Evolutionary conservation across 1,139 yeast species (phyloP).

Genomic region (Suhomyces chickasaworum): DNA sequence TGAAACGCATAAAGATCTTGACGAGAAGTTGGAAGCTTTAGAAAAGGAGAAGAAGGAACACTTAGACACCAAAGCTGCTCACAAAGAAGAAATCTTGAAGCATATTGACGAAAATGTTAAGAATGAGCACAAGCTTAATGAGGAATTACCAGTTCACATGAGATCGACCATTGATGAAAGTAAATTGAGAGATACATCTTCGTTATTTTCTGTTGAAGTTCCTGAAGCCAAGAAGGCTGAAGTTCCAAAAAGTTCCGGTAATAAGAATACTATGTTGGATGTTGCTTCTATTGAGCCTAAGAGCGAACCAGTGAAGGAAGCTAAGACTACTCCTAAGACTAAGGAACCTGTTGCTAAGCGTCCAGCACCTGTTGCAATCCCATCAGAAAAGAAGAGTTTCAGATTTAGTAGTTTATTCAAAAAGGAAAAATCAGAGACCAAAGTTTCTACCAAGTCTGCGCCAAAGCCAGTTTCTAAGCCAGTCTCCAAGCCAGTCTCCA

Average conservation of each 20-base stretch:
- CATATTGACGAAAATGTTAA: slow-evolving; percentile 39
- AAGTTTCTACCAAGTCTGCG: slow-evolving; percentile 9
- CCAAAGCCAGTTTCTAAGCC: slow-evolving; percentile 7
- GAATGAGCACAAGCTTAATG: slow-evolving; percentile 48
- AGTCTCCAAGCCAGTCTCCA: slow-evolving; percentile 2
- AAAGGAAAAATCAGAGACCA: slow-evolving; percentile 11
- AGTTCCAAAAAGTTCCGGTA: neutral
- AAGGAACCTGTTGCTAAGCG: slow-evolving; percentile 7
- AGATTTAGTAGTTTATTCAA: slow-evolving; percentile 19
- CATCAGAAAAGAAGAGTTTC: slow-evolving; percentile 16
- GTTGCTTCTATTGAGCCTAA: neutral
- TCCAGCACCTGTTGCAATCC: slow-evolving; percentile 12
- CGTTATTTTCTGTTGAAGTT: slow-evolving; percentile 37
- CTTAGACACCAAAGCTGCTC: slow-evolving; percentile 30
- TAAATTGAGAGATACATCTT: slow-evolving; percentile 43
- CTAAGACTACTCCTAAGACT: slow-evolving; percentile 10
- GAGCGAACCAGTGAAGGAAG: slow-evolving; percentile 1
- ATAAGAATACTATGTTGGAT: neutral
- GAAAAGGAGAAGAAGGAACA: slow-evolving; percentile 33
- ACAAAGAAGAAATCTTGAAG: slow-evolving; percentile 37
- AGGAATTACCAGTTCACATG: slow-evolving; percentile 56
- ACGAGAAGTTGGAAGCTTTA: slow-evolving; percentile 35
- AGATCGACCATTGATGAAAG: slow-evolving; percentile 44
- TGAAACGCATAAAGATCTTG: slow-evolving; percentile 28
- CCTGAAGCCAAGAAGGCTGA: slow-evolving; percentile 20